phyloP scores from a whole-genome alignment of 2,329 filamentous ascomycete species.

The Sarocladiaceae sp. region DNA sequence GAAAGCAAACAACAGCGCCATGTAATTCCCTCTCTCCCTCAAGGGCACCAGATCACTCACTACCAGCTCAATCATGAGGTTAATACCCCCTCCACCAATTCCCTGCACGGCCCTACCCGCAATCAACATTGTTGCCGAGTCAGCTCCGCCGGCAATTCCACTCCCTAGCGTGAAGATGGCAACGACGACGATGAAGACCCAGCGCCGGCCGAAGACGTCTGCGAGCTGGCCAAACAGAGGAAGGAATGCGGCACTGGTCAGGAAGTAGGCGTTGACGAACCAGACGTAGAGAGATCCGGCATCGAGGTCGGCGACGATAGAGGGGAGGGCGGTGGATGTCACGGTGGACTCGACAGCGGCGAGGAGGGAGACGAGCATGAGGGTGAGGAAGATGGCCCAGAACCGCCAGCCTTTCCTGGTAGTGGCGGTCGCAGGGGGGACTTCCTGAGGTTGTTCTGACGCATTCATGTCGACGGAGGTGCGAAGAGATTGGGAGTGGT shows the following conservation, averaged over 20 bases:
- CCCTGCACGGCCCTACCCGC: constrained; percentile 44
- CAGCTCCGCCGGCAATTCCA: constrained; percentile 31
- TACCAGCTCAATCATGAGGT: constrained; percentile 24
- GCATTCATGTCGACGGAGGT: neutral
- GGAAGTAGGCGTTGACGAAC: constrained; percentile 18
- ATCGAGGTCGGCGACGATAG: constrained; percentile 16
- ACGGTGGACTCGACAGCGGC: constrained; percentile 20
- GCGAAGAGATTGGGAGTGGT: too few species aligned
- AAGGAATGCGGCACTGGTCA: constrained; percentile 28
- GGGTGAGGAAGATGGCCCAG: constrained; percentile 15
- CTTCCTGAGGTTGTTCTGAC: neutral
- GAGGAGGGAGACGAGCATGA: constrained; percentile 15
- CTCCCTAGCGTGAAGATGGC: constrained; percentile 19
- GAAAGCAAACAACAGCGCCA: constrained; percentile 25
- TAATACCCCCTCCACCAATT: constrained; percentile 28
- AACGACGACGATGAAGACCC: constrained; percentile 23
- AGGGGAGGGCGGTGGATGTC: constrained; percentile 23
- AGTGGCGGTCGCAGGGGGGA: neutral
- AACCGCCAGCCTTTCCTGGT: constrained; percentile 10
- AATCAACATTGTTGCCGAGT: constrained; percentile 39
- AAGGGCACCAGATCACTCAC: constrained; percentile 42
- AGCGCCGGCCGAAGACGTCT: constrained; percentile 44
- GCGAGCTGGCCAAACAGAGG: constrained; percentile 42
- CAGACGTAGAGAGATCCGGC: constrained; percentile 17
- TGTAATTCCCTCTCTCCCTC: constrained; percentile 35